A percentile compares a stretch with the other conserved stretches of the same genome.
Evolutionary conservation across 1,139 yeast species (phyloP).

Genomic region (Suhomyces panamericanus): DNA sequence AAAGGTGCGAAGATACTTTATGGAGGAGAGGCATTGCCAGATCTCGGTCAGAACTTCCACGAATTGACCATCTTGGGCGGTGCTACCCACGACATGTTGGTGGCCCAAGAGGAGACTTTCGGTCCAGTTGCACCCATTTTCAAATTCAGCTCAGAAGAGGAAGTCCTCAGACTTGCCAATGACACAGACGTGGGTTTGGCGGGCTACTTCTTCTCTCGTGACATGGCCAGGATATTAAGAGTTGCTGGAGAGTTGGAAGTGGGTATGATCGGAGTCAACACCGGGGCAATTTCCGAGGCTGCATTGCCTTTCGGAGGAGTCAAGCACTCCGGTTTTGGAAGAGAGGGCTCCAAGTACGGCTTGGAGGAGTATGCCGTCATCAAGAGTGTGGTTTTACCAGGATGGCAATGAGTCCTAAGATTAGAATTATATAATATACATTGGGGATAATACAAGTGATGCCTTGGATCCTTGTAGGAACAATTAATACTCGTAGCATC

Average conservation of each 20-base stretch:
- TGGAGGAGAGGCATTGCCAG: slow-evolving; percentile 42
- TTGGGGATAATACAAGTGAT: not conserved
- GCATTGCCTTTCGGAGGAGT: slow-evolving; percentile 53
- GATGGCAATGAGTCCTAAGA: slow-evolving; percentile 1
- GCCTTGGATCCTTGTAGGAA: too few species aligned
- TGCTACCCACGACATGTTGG: slow-evolving; percentile 42
- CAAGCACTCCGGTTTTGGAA: slow-evolving; percentile 50
- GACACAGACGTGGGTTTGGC: slow-evolving; percentile 47
- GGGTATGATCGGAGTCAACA: slow-evolving; percentile 50
- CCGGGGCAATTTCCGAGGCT: slow-evolving; percentile 49
- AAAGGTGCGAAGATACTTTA: slow-evolving; percentile 46
- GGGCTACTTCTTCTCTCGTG: slow-evolving; percentile 43
- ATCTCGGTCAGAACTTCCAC: slow-evolving; percentile 42
- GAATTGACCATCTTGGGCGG: slow-evolving; percentile 42
- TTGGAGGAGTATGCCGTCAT: slow-evolving; percentile 45
- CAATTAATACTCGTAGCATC: too few species aligned
- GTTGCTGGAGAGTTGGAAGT: slow-evolving; percentile 44
- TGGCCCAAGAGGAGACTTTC: slow-evolving; percentile 46
- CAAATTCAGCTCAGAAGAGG: slow-evolving; percentile 41
- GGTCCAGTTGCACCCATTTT: slow-evolving; percentile 49
- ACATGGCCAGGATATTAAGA: slow-evolving; percentile 57
- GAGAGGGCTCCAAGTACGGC: slow-evolving; percentile 52
- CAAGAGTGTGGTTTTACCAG: slow-evolving; percentile 43
- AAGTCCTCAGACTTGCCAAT: slow-evolving; percentile 40
- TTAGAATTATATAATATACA: slow-evolving; percentile 2